Base-by-base conservation (phyloP, 345 rosid species). In the Leavenworthia alabamica region DNA sequence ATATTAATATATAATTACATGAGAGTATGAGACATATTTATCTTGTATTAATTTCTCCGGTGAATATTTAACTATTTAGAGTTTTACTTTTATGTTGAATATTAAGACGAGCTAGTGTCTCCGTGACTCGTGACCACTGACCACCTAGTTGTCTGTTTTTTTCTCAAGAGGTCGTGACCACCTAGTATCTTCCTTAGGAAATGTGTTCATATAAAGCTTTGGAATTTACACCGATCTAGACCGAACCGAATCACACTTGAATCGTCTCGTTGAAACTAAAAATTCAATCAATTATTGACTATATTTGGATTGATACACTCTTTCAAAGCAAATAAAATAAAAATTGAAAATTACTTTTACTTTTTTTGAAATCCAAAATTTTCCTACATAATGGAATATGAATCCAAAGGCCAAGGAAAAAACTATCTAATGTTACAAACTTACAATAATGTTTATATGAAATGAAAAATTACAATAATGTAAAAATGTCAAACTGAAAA, bases 341-440 rank as follows among this genome's bases (percentile, higher is more conserved):
- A 36, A 36, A 36, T 4, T 1, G 40, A 36, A 36, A 1, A n/a
- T n/a, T n/a, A n/a, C 40, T 4, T 36, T 12, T 1, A 0, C 11
- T 11, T 0, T 11, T 35, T 35, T 35, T 11, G 6, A 11, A 35
- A 36, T 36, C 15, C 15, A 12, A 36, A 36, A 36, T 1, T 0
- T 36, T 4, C 2, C 7, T 12, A 12, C 14, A 35, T 7, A 11
- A 12, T 35, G 40, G 40, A 35, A 12, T 35, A 2, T 35, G 40
- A n/a, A n/a, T n/a, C n/a, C n/a, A n/a, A n/a, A n/a, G n/a, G n/a
- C n/a, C n/a, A n/a, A n/a, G n/a, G n/a, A n/a, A n/a, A n/a, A n/a
- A n/a, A 49, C 26, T 5, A 29, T 29, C n/a, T 3, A 42, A 41
- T 53, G 52, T 22, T 42, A 64, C 69, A 52, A 64, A 41, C 68